A percentile compares a stretch with the other conserved stretches of the same genome.
Conservation (phyloP, 2,329 filamentous ascomycete species). For the Colletotrichum eleusines region DNA sequence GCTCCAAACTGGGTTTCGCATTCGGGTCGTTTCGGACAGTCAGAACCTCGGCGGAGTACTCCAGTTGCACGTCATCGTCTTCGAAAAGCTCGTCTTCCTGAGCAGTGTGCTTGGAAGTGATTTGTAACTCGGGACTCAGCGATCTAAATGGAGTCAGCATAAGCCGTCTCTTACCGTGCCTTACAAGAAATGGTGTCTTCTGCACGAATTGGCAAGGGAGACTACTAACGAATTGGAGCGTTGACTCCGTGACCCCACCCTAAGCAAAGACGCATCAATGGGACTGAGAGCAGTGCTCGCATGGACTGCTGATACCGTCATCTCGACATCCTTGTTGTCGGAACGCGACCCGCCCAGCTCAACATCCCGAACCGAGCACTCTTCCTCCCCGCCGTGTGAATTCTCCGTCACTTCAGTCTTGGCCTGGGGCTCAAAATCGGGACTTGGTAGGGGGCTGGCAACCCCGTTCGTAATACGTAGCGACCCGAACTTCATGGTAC, state of each 20-base stretch:
- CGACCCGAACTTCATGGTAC: slow-evolving; percentile 72
- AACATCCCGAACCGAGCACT: not conserved
- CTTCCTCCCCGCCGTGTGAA: not conserved
- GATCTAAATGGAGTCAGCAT: slow-evolving; percentile 50
- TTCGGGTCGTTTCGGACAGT: slow-evolving; percentile 58
- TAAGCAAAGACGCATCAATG: slow-evolving; percentile 24
- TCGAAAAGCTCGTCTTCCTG: slow-evolving; percentile 63
- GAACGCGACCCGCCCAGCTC: not conserved
- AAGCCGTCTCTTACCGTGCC: slow-evolving; percentile 48
- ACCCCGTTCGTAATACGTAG: slow-evolving; percentile 72
- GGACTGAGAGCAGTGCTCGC: slow-evolving; percentile 21
- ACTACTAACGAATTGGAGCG: slow-evolving; percentile 30
- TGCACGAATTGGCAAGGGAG: slow-evolving; percentile 25
- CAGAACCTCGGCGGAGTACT: slow-evolving; percentile 54
- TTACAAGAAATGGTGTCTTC: slow-evolving; percentile 13
- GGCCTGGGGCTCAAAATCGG: slow-evolving; percentile 42
- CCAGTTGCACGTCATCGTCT: slow-evolving; percentile 51
- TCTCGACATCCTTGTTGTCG: slow-evolving; percentile 7
- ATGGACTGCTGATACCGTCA: slow-evolving; percentile 16
- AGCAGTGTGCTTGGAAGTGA: slow-evolving; percentile 62
- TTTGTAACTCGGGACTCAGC: slow-evolving; percentile 53
- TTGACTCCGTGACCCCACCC: not conserved
- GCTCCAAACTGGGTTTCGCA: slow-evolving; percentile 54
- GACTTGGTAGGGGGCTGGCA: slow-evolving; percentile 63
- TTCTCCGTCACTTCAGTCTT: not conserved